Percentiles rank a stretch among this genome's conserved stretches.
These are phyloP conservation scores for Farysia itapuensis DNA, from an alignment of 1,284 basidiomycete species.

Conservation along the genomic window DNA sequence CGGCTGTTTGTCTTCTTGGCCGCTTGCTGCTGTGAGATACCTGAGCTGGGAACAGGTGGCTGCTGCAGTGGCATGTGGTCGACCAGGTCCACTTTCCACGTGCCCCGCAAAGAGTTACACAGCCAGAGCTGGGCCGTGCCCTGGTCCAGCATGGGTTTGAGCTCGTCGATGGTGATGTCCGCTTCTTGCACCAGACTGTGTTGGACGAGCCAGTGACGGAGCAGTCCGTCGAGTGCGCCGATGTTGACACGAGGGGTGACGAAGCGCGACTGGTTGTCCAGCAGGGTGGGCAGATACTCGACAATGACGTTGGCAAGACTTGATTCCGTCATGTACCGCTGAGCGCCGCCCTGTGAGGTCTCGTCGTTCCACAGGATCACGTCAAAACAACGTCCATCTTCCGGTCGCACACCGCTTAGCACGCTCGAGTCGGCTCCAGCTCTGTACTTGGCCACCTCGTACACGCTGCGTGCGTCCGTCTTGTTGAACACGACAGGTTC, in stretches of 20 bases:
- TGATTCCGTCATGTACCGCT: slow-evolving; percentile 22
- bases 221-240: slow-evolving; percentile 30
- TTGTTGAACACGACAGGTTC: slow-evolving; percentile 43
- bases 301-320: slow-evolving; percentile 34
- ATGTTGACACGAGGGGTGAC: slow-evolving; percentile 21
- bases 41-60: too few relatives aligned
- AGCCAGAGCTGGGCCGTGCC: slow-evolving; percentile 23
- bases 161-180: slow-evolving; percentile 12
- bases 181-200: slow-evolving; percentile 15
- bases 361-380: slow-evolving; percentile 40
- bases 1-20: slow-evolving; percentile 12
- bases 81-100: slow-evolving; percentile 24
- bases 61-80: not conserved
- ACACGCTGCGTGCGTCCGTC: slow-evolving; percentile 33
- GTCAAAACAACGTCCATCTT: slow-evolving; percentile 27
- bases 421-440: slow-evolving; percentile 20
- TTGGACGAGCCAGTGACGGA: slow-evolving; percentile 29
- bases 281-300: slow-evolving; percentile 2
- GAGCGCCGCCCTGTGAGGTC: not conserved
- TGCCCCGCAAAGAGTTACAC: slow-evolving; percentile 31
- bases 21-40: not conserved
- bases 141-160: slow-evolving; percentile 2
- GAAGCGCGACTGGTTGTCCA: slow-evolving; percentile 7
- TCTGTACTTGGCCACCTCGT: slow-evolving; percentile 31
- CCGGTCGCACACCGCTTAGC: slow-evolving; percentile 25